Percentiles rank a stretch among this genome's conserved stretches.
These are phyloP conservation scores for Pythium biforme DNA, from an alignment of 352 stramenopile species.

Conservation along the genomic window DNA sequence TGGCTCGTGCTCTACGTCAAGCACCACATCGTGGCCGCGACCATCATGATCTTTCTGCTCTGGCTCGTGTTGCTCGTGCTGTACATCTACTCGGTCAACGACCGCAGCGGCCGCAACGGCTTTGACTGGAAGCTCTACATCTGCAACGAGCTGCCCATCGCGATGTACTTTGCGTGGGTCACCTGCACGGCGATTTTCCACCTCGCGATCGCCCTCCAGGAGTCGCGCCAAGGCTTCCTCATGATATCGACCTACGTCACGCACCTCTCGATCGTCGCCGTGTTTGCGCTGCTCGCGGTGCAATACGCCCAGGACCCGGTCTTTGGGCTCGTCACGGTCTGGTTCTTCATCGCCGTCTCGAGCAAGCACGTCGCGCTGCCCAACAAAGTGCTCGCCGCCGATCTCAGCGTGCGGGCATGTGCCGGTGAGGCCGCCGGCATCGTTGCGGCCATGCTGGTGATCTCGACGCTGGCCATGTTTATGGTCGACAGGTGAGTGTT, in stretches of 20 bases:
- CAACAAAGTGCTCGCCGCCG: constrained; percentile 38
- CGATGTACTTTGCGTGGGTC: constrained; percentile 80
- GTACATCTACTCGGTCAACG: constrained; percentile 80
- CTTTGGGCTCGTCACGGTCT: constrained; percentile 59
- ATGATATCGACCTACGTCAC: constrained; percentile 60
- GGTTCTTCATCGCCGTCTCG: constrained; percentile 69
- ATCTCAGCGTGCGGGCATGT: constrained; percentile 61
- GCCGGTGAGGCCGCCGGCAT: constrained; percentile 59
- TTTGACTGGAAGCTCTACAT: constrained; percentile 72
- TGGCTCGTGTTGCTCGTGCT: constrained; percentile 74
- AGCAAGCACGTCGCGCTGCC: constrained; percentile 53
- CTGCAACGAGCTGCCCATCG: constrained; percentile 73
- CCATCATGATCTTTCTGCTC: constrained; percentile 60
- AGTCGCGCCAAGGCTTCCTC: constrained; percentile 48
- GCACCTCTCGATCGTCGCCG: constrained; percentile 55
- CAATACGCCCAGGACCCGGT: constrained; percentile 63
- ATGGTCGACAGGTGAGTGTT: constrained; percentile 62
- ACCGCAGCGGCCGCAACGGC: constrained; percentile 43
- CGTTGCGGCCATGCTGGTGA: constrained; percentile 48
- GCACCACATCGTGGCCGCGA: constrained; percentile 52
- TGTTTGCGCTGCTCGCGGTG: constrained; percentile 58
- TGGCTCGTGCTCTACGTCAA: constrained; percentile 66
- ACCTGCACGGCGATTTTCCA: constrained; percentile 64
- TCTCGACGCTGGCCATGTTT: constrained; percentile 50
- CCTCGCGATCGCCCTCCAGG: constrained; percentile 67